Base-by-base conservation (phyloP, 1,284 basidiomycete species). In the Trichosporon ovoides region DNA sequence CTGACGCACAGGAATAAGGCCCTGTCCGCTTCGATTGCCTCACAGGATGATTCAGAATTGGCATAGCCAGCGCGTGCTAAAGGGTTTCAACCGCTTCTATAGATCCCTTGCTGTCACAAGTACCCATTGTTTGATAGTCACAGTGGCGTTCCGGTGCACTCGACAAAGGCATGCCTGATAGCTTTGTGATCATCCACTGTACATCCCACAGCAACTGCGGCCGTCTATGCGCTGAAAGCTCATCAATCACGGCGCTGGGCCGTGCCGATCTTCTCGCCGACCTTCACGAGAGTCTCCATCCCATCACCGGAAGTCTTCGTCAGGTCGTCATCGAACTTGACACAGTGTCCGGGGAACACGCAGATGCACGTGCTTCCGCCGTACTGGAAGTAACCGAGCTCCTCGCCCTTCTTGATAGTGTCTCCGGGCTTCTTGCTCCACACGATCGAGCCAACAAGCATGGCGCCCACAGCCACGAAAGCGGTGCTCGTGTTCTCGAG, bases 211-310 rank as follows among this genome's bases (percentile, higher is more conserved):
- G n/a, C n/a, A n/a, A n/a, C n/a, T n/a, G n/a, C n/a, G n/a, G n/a
- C n/a, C n/a, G n/a, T n/a, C n/a, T n/a, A 48, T 9, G 43, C 6
- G 13, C 35, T 9, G 16, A n/a, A n/a, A 20, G 18, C 64, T 11
- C 22, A n/a, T 18, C n/a, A 48, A 28, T 65, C 67, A 3, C n/a
- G 22, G 11, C 43, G 43, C 24, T 31, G n/a, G 3, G 43, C 43
- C 13, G 24, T 48, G 22, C 66, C 75, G 57, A 80, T 75, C 64
- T 74, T 73, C 67, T 76, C 77, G 13, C 79, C 80, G 7, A 87
- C 87, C 75, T 84, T 83, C 35, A 91, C 81, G 7, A 88, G 75
- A 18, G 87, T 89, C 77, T 91, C 89, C 52, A 87, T 80, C n/a
- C 81, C 79, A 55, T 80, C 76, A 53, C 77, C 67, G 34, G 87